Percentiles rank a stretch among this genome's conserved stretches.
Evolutionary conservation across 169 alveolate species (phyloP).

Genomic region (Eimeria necatrix): DNA sequence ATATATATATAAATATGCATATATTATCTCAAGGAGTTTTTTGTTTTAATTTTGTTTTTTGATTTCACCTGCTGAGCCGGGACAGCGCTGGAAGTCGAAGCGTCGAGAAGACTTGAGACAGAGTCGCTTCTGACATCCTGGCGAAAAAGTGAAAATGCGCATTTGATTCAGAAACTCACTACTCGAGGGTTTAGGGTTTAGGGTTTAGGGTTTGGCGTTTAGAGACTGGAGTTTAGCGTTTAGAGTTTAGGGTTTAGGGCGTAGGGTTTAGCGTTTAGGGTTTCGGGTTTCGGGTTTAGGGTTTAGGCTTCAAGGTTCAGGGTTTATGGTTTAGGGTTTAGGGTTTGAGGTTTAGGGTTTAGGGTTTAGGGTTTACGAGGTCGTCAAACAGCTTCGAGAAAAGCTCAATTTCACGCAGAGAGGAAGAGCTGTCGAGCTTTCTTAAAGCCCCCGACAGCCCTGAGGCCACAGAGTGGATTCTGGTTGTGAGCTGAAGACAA

Average conservation of each 20-base stretch:
- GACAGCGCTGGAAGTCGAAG: constrained; percentile 67
- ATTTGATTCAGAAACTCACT: background rate
- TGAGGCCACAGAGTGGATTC: constrained; percentile 82
- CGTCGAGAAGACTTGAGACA: constrained; percentile 72
- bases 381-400: constrained; percentile 90
- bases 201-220: background rate
- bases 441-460: constrained; percentile 81
- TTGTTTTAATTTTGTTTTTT: background rate
- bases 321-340: background rate
- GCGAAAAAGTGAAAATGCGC: background rate
- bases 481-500: constrained; percentile 82
- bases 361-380: constrained; percentile 80
- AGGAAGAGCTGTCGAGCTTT: constrained; percentile 83
- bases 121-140: constrained; percentile 76
- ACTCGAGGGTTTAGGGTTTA: constrained; percentile 16
- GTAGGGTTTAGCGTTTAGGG: background rate
- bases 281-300: background rate
- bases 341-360: background rate
- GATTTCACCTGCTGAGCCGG: constrained; percentile 62
- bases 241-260: background rate
- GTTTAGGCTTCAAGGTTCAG: background rate
- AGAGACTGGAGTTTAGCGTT: background rate
- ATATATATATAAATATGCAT: background rate
- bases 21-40: too few species aligned
- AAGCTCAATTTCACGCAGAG: constrained; percentile 85